Conservation (phyloP, 1,284 basidiomycete genomes). For the Ganoderma leucocontextum region DNA sequence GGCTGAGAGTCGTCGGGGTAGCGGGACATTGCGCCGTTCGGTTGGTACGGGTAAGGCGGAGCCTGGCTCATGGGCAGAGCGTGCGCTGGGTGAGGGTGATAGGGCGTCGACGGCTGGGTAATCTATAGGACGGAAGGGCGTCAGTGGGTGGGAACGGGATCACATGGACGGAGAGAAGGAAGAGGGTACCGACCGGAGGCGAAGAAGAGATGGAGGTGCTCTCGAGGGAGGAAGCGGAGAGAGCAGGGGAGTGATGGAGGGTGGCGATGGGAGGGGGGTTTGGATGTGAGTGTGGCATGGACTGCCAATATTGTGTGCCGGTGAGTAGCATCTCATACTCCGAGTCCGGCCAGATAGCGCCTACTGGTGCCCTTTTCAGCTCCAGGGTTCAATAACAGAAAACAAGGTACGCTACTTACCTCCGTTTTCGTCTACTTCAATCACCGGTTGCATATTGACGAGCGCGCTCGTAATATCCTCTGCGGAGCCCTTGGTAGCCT, state of each 20-base stretch:
- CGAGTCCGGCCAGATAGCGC: background rate
- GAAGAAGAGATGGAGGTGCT: constrained; percentile 67
- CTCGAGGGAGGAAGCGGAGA: constrained; percentile 64
- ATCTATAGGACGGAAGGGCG: constrained; percentile 33
- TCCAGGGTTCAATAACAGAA: background rate
- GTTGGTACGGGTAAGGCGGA: constrained; percentile 42
- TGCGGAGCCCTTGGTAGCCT: background rate
- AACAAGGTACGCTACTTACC: background rate
- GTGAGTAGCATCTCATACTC: no score
- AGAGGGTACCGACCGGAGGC: constrained; percentile 40
- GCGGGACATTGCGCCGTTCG: constrained; percentile 43
- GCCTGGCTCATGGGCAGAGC: constrained; percentile 42
- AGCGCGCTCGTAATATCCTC: background rate
- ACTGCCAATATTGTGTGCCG: constrained; percentile 16
- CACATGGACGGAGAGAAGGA: constrained; percentile 31
- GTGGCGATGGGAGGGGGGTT: constrained; percentile 65
- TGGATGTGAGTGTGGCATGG: constrained; percentile 51
- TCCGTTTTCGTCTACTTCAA: background rate
- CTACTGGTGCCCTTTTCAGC: background rate
- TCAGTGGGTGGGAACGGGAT: constrained; percentile 44
- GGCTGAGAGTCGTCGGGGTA: constrained; percentile 37
- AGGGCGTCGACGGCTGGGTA: constrained; percentile 43
- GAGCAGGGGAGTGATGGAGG: constrained; percentile 66
- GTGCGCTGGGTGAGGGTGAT: constrained; percentile 46
- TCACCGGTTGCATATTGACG: background rate